phyloP scores from a whole-genome alignment of 2,329 filamentous ascomycete species.

The Phaeoacremonium minimum region DNA sequence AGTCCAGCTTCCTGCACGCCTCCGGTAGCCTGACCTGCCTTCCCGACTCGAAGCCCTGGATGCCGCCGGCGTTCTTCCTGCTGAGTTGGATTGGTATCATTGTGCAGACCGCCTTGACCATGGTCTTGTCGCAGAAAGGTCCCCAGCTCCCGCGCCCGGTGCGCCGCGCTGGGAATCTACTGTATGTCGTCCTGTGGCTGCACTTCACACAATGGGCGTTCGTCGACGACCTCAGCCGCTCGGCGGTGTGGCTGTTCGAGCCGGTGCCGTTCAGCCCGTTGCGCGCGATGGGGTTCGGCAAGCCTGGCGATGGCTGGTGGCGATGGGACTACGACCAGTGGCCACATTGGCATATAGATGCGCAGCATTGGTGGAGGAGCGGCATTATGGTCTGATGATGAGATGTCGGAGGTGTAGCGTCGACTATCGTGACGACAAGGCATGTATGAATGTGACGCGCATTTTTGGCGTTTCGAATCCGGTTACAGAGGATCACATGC shows the following conservation, averaged over 20 bases:
- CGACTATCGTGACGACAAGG: too few species aligned
- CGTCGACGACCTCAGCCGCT: constrained; percentile 70
- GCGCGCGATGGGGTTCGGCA: constrained; percentile 62
- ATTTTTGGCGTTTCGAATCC: too few species aligned
- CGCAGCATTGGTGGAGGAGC: constrained; percentile 57
- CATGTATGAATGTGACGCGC: too few species aligned
- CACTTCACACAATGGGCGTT: constrained; percentile 60
- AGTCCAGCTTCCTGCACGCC: constrained; percentile 67
- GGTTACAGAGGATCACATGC: too few species aligned
- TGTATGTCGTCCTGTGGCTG: constrained; percentile 64
- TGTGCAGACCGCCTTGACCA: constrained; percentile 42
- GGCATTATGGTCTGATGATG: constrained; percentile 29
- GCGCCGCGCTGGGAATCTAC: constrained; percentile 52
- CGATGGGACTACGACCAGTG: constrained; percentile 57
- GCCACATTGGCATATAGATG: constrained; percentile 49
- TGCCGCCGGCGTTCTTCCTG: constrained; percentile 65
- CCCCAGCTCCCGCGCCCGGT: constrained; percentile 36
- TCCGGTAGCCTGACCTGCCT: constrained; percentile 64
- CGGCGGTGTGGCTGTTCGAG: constrained; percentile 76
- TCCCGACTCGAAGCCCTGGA: constrained; percentile 44
- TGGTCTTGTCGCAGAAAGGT: neutral
- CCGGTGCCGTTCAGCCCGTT: constrained; percentile 72
- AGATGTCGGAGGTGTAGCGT: too few species aligned
- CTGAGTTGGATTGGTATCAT: constrained; percentile 64
- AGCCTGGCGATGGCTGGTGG: constrained; percentile 59